Evolutionary conservation across 805 yeast genomes (phyloP).

Genomic region (Cyberlindnera sargentensis): DNA sequence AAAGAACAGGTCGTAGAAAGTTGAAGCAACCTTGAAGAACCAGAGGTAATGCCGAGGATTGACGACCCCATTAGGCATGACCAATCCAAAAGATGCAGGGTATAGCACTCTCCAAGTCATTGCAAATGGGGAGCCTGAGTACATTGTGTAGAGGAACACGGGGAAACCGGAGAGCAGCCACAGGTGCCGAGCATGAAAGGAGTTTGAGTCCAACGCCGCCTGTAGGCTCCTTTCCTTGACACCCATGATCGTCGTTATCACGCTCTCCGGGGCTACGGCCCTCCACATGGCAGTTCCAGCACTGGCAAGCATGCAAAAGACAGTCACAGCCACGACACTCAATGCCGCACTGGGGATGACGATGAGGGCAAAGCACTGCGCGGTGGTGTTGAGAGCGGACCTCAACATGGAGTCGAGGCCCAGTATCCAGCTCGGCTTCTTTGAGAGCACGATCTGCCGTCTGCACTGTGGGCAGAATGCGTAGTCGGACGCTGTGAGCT

Average conservation of each 20-base stretch:
- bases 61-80: not conserved
- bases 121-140: constrained; percentile 8
- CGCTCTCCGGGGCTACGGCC: constrained; percentile 26
- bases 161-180: constrained; percentile 26
- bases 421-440: constrained; percentile 11
- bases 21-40: constrained; percentile 9
- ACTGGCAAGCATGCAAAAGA: constrained; percentile 15
- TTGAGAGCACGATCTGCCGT: constrained; percentile 23
- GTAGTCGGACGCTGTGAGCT: constrained; percentile 3
- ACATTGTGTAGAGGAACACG: constrained; percentile 20
- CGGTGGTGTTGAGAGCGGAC: constrained; percentile 7
- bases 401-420: constrained; percentile 12
- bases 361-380: constrained; percentile 5
- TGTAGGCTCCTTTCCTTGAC: constrained; percentile 13
- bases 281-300: constrained; percentile 25
- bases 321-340: constrained; percentile 19
- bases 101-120: not conserved
- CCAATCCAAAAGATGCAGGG: not conserved
- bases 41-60: constrained; percentile 9
- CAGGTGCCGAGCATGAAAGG: constrained; percentile 7
- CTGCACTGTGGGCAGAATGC: constrained; percentile 34
- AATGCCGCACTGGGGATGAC: constrained; percentile 13
- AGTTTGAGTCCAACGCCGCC: constrained; percentile 8
- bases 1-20: constrained; percentile 14
- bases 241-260: constrained; percentile 25